Percentiles rank a stretch among this genome's conserved stretches.
phyloP scores from a whole-genome alignment of 2,329 filamentous ascomycete species.

The Juglanconis sp. region DNA sequence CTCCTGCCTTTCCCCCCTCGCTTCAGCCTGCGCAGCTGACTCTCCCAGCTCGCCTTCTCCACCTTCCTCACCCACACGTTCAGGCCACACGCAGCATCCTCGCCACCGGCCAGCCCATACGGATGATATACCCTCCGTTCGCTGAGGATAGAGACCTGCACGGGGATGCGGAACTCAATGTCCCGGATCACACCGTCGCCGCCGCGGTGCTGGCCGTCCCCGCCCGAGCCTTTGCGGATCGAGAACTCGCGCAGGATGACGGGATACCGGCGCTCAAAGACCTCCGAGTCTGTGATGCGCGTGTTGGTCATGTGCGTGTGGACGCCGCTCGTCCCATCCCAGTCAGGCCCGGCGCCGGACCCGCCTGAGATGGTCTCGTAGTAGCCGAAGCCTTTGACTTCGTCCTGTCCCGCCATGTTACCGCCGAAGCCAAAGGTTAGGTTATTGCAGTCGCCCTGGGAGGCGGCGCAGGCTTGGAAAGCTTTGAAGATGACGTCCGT shows the following conservation, averaged over 20 bases:
- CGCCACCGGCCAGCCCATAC: slow-evolving; percentile 81
- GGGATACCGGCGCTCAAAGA: slow-evolving; percentile 75
- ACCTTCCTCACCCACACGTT: slow-evolving; percentile 86
- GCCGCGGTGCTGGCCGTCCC: slow-evolving; percentile 63
- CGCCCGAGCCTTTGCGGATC: slow-evolving; percentile 60
- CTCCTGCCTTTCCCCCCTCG: slow-evolving; percentile 21
- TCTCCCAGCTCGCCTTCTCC: slow-evolving; percentile 51
- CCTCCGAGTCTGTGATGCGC: slow-evolving; percentile 75
- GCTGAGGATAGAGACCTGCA: slow-evolving; percentile 75
- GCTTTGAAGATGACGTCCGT: slow-evolving; percentile 81
- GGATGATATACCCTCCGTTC: slow-evolving; percentile 74
- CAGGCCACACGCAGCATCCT: slow-evolving; percentile 71
- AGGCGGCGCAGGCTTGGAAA: slow-evolving; percentile 75
- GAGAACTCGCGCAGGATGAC: slow-evolving; percentile 69
- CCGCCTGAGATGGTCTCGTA: slow-evolving; percentile 84
- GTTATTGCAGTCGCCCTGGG: slow-evolving; percentile 80
- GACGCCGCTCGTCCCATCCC: slow-evolving; percentile 73
- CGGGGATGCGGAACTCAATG: slow-evolving; percentile 75
- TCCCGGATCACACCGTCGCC: slow-evolving; percentile 76
- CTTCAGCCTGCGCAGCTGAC: slow-evolving; percentile 38
- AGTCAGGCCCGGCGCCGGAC: slow-evolving; percentile 67
- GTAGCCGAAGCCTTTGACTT: slow-evolving; percentile 76
- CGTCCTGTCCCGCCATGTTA: slow-evolving; percentile 53
- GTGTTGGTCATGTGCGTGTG: slow-evolving; percentile 87
- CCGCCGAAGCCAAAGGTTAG: slow-evolving; percentile 81